phyloP scores from a whole-genome alignment of 768 basidiomycete genomes.

The Coprinopsis marcescibilis region DNA sequence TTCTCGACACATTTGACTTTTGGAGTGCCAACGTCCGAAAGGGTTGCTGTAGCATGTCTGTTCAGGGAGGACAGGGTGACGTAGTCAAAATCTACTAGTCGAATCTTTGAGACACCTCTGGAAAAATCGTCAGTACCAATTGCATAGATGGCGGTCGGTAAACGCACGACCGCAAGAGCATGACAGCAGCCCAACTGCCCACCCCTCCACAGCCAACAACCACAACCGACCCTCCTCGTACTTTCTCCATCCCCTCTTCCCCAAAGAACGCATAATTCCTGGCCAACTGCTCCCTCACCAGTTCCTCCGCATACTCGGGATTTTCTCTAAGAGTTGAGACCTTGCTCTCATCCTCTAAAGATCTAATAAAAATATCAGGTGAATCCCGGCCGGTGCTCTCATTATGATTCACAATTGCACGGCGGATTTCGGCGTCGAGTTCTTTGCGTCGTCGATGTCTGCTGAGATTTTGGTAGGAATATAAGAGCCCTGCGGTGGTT shows the following conservation, averaged over 20 bases:
- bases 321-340: slow-evolving; percentile 3
- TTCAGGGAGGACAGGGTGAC: slow-evolving; percentile 94
- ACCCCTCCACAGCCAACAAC: slow-evolving; percentile 96
- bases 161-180: slow-evolving; percentile 86
- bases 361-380: slow-evolving; percentile 3
- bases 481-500: slow-evolving; percentile 53
- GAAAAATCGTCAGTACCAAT: neutral
- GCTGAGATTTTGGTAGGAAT: slow-evolving; percentile 48
- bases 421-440: slow-evolving; percentile 52
- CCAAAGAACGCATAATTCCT: slow-evolving; percentile 95
- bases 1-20: slow-evolving; percentile 80
- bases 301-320: slow-evolving; percentile 61
- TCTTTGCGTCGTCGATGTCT: slow-evolving; percentile 44
- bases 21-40: slow-evolving; percentile 89
- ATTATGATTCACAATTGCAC: slow-evolving; percentile 38
- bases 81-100: slow-evolving; percentile 92
- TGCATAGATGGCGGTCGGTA: neutral
- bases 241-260: slow-evolving; percentile 76
- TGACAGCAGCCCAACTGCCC: slow-evolving; percentile 92
- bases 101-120: slow-evolving; percentile 71
- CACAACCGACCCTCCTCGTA: slow-evolving; percentile 73
- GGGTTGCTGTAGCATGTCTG: slow-evolving; percentile 83
- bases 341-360: slow-evolving; percentile 5
- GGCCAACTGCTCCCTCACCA: slow-evolving; percentile 86
- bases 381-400: slow-evolving; percentile 7